Evolutionary conservation across 805 yeast species (phyloP).

Genomic region (Ogataea allantospora): DNA sequence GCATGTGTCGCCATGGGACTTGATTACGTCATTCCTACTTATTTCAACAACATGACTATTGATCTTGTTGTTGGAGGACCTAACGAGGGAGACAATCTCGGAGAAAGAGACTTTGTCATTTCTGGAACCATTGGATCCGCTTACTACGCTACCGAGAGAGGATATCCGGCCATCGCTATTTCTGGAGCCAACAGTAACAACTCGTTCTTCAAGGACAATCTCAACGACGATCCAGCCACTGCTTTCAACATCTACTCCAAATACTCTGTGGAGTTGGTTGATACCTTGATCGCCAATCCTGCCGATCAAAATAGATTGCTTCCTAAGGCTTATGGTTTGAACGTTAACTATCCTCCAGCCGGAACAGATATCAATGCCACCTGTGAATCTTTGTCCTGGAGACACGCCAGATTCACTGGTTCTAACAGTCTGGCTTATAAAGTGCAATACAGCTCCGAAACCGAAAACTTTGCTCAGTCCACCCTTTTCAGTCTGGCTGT

Average conservation of each 20-base stretch:
- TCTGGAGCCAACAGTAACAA: conserved; percentile 51
- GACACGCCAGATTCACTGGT: conserved; percentile 48
- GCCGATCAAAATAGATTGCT: conserved; percentile 39
- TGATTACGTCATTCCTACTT: conserved; percentile 45
- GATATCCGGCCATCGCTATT: conserved; percentile 49
- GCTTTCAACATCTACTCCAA: conserved; percentile 46
- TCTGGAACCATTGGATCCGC: conserved; percentile 56
- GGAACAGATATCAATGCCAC: conserved; percentile 36
- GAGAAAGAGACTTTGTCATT: conserved; percentile 41
- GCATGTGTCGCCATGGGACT: conserved; percentile 49
- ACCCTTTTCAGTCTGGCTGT: conserved; percentile 23
- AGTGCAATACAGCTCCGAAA: conserved; percentile 40
- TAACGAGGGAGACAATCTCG: conserved; percentile 50
- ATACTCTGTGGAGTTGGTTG: conserved; percentile 39
- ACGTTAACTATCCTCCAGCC: conserved; percentile 49
- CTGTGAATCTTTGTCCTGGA: conserved; percentile 44
- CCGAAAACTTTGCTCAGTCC: conserved; percentile 30
- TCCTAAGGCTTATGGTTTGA: conserved; percentile 45
- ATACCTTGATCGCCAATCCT: conserved; percentile 37
- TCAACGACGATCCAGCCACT: conserved; percentile 40
- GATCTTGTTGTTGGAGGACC: conserved; percentile 54
- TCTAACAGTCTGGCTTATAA: conserved; percentile 32
- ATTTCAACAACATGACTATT: conserved; percentile 41
- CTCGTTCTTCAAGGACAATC: conserved; percentile 46
- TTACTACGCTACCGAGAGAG: conserved; percentile 46